Base-by-base conservation (phyloP, 257 asterid genomes). In the Salvia hispanica region DNA sequence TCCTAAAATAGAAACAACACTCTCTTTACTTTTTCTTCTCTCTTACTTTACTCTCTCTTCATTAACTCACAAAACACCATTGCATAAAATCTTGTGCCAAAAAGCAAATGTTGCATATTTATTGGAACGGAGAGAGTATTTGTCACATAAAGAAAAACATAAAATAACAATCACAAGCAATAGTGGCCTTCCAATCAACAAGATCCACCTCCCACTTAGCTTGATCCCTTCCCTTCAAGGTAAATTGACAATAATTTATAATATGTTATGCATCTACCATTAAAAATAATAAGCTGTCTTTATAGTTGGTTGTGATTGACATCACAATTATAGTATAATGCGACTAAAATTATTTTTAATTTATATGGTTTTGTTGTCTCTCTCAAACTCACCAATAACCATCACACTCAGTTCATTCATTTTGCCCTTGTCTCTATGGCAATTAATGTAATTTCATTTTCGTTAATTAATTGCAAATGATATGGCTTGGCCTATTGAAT, bases 341-440 rank as follows among this genome's bases (percentile, higher is more conserved):
- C 10, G 15, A 2, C 10, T 31, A 2, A 3, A 43, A 58, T 21
- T 21, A 36, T 56, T 50, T 54, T 54, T 42, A 55, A 8, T 42
- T 28, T 31, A 33, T 50, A 7, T 57, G 66, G 71, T 42, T 74
- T 78, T 47, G 28, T 65, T 31, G 79, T 70, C 79, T 18, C 59
- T 78, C 14, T 73, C 78, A 54, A 53, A 58, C 67, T 55, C 75
- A 71, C 75, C 83, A 79, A 79, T 18, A 79, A 72, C 73, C 70
- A 71, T 75, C 75, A 66, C 37, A 39, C 58, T 73, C 81, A 64
- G 62, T 46, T 42, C 44, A 43, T 46, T 52, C 62, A 16, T 40
- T 1, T 25, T 16, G 60, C 28, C 62, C 14, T 67, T 54, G 54
- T 53, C 46, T 54, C 36, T 31, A 44, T 58, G 70, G 71, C 66